phyloP scores from a whole-genome alignment of 2,329 filamentous ascomycete genomes.

The Fusarium odoratissimum region DNA sequence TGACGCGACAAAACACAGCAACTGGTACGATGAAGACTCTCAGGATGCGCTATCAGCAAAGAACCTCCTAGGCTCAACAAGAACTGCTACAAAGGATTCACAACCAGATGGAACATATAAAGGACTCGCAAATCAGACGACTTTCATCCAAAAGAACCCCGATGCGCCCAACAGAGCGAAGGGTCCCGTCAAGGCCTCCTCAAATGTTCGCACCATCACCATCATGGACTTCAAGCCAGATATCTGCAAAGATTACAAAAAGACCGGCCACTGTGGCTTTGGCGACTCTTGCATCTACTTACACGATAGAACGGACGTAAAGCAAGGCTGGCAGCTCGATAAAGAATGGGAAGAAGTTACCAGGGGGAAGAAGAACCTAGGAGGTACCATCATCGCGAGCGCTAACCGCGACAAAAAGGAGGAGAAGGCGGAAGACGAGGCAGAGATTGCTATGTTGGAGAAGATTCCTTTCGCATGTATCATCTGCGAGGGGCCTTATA shows the following conservation, averaged over 20 bases:
- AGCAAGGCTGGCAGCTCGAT: conserved; percentile 96
- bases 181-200: conserved; percentile 87
- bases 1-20: conserved; percentile 88
- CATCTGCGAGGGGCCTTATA: conserved; percentile 84
- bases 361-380: conserved; percentile 73
- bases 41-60: conserved; percentile 59
- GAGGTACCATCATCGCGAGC: conserved; percentile 71
- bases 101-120: conserved; percentile 77
- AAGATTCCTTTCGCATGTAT: conserved; percentile 91
- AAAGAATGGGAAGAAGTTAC: conserved; percentile 90
- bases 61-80: conserved; percentile 69
- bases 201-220: conserved; percentile 91
- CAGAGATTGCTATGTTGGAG: conserved; percentile 78
- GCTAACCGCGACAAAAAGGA: conserved; percentile 60
- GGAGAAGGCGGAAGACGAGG: conserved; percentile 57
- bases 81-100: conserved; percentile 51
- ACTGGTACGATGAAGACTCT: conserved; percentile 87
- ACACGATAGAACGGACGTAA: conserved; percentile 46
- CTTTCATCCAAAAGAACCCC: conserved; percentile 84
- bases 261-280: conserved; percentile 67
- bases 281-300: conserved; percentile 51
- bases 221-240: conserved; percentile 92
- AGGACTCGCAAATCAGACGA: conserved; percentile 76
- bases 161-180: conserved; percentile 76
- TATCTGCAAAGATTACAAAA: conserved; percentile 88